Evolutionary conservation across 345 rosid species (phyloP).

Genomic region (Microthlaspi erraticum): DNA sequence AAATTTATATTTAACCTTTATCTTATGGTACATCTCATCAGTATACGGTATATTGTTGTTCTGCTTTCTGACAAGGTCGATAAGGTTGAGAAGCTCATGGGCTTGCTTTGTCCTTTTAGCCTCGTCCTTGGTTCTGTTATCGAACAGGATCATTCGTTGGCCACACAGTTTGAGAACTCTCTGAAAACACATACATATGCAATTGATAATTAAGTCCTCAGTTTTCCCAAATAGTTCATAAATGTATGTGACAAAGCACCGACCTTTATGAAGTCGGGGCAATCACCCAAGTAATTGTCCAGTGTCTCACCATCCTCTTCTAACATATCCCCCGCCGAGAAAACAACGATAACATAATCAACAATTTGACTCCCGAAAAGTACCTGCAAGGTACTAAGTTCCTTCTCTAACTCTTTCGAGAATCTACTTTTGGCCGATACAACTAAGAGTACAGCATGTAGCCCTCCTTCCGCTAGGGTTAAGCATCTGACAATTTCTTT

Average conservation of each 20-base stretch:
- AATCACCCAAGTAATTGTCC: neutral
- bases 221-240: no score
- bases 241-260: neutral
- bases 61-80: neutral
- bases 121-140: neutral
- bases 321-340: neutral
- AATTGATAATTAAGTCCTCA: conserved; percentile 1
- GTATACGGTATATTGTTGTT: conserved; percentile 11
- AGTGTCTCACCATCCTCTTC: neutral
- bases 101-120: neutral
- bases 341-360: conserved; percentile 9
- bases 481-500: neutral
- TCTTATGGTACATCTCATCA: conserved; percentile 13
- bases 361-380: conserved; percentile 4
- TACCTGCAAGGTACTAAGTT: conserved; percentile 3
- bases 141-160: neutral
- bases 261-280: neutral
- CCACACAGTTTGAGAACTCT: neutral
- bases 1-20: conserved; percentile 5
- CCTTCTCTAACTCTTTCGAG: neutral
- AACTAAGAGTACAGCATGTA: conserved; percentile 3
- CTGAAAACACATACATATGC: conserved; percentile 10
- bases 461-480: neutral
- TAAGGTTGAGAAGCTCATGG: neutral
- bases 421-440: neutral